These are phyloP conservation scores for Penicillium turbatum DNA, from an alignment of 495 filamentous ascomycete species.

Conservation along the genomic window DNA sequence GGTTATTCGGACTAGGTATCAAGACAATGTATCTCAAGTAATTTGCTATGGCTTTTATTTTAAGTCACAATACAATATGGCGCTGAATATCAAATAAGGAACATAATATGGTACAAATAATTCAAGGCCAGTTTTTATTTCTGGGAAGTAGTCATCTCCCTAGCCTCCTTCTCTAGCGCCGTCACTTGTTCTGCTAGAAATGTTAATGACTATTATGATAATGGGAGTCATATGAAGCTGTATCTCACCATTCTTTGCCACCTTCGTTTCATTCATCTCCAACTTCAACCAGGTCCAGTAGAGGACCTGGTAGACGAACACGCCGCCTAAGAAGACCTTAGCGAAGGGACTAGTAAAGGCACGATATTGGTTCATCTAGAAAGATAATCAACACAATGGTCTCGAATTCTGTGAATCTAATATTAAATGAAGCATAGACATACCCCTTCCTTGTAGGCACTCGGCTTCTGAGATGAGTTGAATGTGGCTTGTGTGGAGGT, in stretches of 20 bases:
- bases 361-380: slow-evolving; percentile 69
- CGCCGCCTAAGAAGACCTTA: slow-evolving; percentile 79
- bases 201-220: background rate
- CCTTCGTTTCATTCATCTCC: slow-evolving; percentile 70
- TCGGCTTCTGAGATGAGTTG: slow-evolving; percentile 19
- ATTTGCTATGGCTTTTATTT: background rate
- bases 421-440: background rate
- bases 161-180: slow-evolving; percentile 39
- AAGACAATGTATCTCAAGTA: background rate
- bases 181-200: slow-evolving; percentile 36
- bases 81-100: background rate
- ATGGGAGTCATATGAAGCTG: too few relatives aligned
- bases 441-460: slow-evolving; percentile 27
- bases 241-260: slow-evolving; percentile 52
- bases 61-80: slow-evolving; percentile 13
- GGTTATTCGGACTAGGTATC: background rate
- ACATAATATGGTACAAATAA: slow-evolving; percentile 2
- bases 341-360: slow-evolving; percentile 72
- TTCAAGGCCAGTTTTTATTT: slow-evolving; percentile 17
- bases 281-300: slow-evolving; percentile 86
- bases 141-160: slow-evolving; percentile 33
- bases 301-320: slow-evolving; percentile 81
- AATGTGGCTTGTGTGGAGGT: slow-evolving; percentile 15
- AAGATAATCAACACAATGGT: background rate
- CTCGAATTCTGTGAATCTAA: background rate